Conservation (phyloP, 176 grass and related monocot genomes). For the Musa schizocarpa region DNA sequence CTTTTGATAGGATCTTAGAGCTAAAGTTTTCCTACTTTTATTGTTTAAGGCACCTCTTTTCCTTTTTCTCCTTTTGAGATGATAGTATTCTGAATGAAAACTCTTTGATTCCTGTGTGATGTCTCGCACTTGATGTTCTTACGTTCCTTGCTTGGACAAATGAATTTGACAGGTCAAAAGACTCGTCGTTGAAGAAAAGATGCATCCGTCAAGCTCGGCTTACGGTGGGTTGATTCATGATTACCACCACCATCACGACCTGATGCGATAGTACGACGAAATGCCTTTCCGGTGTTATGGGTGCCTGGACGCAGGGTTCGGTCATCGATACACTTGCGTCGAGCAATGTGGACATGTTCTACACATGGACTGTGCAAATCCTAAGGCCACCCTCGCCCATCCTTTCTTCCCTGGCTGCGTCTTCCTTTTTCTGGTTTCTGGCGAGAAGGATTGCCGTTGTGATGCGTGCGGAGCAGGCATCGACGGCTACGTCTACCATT, state of each 20-base stretch:
- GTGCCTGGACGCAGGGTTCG: background rate
- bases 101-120: too few relatives aligned
- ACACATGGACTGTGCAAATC: background rate
- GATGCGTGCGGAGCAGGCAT: background rate
- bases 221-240: background rate
- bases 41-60: too few relatives aligned
- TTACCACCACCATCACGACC: background rate
- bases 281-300: background rate
- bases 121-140: too few relatives aligned
- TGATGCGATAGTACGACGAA: background rate
- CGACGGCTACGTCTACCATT: constrained; percentile 7
- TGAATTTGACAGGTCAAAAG: too few relatives aligned
- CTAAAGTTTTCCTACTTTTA: too few relatives aligned
- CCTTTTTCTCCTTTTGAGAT: too few relatives aligned
- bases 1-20: too few relatives aligned
- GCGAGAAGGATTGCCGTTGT: background rate
- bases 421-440: background rate
- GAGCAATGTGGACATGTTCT: background rate
- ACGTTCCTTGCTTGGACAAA: too few relatives aligned
- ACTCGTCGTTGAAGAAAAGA: too few relatives aligned
- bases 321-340: background rate
- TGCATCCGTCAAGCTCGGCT: too few relatives aligned
- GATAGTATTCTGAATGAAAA: too few relatives aligned
- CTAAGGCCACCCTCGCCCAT: background rate
- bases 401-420: background rate